Evolutionary conservation across 163 green algal genomes (phyloP).

Genomic region (Prototheca wickerhamii): DNA sequence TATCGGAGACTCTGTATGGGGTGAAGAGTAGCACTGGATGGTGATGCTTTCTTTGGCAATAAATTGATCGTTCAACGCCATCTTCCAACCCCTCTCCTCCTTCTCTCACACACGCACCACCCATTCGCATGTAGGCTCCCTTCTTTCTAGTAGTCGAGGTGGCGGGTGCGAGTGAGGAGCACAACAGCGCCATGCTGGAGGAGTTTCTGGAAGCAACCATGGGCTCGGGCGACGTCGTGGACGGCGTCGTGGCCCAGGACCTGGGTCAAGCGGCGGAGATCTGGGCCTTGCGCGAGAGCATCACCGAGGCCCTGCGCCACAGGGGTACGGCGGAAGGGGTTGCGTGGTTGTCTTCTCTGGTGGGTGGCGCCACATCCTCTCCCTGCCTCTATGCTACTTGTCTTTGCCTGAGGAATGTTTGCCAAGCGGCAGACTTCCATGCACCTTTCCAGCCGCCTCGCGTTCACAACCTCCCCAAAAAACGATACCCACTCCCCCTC

Average conservation of each 20-base stretch:
- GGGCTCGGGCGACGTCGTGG: constrained; percentile 37
- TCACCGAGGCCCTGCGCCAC: constrained; percentile 69
- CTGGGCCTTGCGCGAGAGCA: constrained; percentile 75
- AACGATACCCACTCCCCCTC: not conserved
- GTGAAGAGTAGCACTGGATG: too few species aligned
- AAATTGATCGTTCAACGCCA: too few species aligned
- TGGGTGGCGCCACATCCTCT: not conserved
- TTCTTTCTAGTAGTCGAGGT: constrained; percentile 93
- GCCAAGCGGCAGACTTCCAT: too few species aligned
- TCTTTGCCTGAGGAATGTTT: not conserved
- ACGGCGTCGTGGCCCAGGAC: constrained; percentile 62
- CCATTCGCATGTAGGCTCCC: constrained; percentile 19
- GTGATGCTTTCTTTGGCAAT: too few species aligned
- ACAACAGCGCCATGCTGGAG: constrained; percentile 83
- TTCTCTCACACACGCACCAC: too few species aligned
- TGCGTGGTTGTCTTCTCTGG: not conserved
- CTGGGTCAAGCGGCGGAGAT: constrained; percentile 50
- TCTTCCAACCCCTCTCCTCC: too few species aligned
- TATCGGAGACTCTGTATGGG: too few species aligned
- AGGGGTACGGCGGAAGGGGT: constrained; percentile 27
- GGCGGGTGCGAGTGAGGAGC: constrained; percentile 60
- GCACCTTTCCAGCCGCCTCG: too few species aligned
- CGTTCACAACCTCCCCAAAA: too few species aligned
- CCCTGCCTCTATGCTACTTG: too few species aligned
- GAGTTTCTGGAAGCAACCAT: constrained; percentile 59